Evolutionary conservation across 208 protist species (phyloP), one percentile per base, ranked within the genome.

Genomic region (Kentomonas sorsogonicus): DNA sequence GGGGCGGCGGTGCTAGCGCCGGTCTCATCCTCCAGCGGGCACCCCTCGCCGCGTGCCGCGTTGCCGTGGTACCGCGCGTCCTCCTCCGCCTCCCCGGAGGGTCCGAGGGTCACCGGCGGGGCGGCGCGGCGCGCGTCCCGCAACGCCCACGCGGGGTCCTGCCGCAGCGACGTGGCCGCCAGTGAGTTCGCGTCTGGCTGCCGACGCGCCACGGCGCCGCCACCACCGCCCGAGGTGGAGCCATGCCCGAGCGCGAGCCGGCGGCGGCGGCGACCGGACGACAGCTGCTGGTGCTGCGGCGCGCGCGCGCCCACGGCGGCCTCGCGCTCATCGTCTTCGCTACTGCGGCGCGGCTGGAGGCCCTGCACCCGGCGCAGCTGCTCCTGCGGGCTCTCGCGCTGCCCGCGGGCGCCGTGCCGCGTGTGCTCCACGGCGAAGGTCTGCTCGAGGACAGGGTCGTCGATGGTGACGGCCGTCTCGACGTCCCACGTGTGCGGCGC

Each of bases 21-120:
- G 31, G 34, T 13, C 81, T 81, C 36, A 65, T 92, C 65, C 23
- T 58, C 66, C 18, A 92, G 54, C 10, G 85, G 85, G 52, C 85
- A 92, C 7, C 85, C 80, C 57, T 89, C 80, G 36, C 71, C 81
- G 7, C 85, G 74, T 30, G 38, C 27, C 25, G 30, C 40, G 63
- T 92, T 87, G 51, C 75, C 72, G 56, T 92, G 85, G 56, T 88
- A 92, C n/a, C 3, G 10, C 3, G 69, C 81, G 53, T 91, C 84
- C 60, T 64, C 74, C 18, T 18, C 25, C 23, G 53, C 31, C 36
- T 66, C 53, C 13, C 23, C 1, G 23, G n/a, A n/a, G n/a, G n/a
- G n/a, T n/a, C 72, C 78, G 15, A 87, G 63, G 31, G 62, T 61
- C 30, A 77, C 72, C 10, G 77, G 74, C n/a, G 64, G 53, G 6